Evolutionary conservation across 2,329 filamentous ascomycete genomes (phyloP), one percentile per base, ranked within the genome.

Genomic region (Venturia carpophila): DNA sequence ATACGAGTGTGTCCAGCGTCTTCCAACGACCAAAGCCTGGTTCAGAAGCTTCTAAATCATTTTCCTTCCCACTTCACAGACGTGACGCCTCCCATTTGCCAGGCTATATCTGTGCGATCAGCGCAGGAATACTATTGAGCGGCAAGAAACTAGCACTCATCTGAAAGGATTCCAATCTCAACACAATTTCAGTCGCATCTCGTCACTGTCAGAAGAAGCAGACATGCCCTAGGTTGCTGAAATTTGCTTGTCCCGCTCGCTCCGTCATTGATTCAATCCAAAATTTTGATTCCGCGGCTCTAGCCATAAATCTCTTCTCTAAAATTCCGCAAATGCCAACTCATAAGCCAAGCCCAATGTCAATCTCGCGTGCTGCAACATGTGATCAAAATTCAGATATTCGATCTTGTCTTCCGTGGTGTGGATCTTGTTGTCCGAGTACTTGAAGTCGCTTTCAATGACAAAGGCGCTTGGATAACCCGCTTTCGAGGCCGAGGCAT

Each of bases 321-420:
- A 61, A 52, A 92, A 90, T 67, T 89, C 80, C 24, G 90, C 85
- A 78, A 90, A 90, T 11, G 87, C 91, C 67, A 96, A 82, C 79
- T 96, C 92, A 71, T 92, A 93, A 5, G 87, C 90, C 70, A 96
- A 82, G 5, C 88, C 90, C 41, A 96, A 80, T 1, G 91, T 94
- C 82, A 96, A 83, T 74, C 86, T 88, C 27, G 90, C 91, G 76
- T 96, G 92, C 78, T 96, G 87, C 42, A 94, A 81, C 91, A 96
- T 96, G 75, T 96, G 92, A 73, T 92, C 86, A 73, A 95, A 96
- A 70, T 86, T 88, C 45, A 91, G 77, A 68, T 85, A 87, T 72
- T 90, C 84, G 68, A 91, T 86, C 71, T 81, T 81, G 73, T 91
- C 89, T 45, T 89, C 84, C 0, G 85, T 85, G 24, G 83, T 84